Evolutionary conservation across 306 rosid species (phyloP).

Genomic region (Malus sieversii): DNA sequence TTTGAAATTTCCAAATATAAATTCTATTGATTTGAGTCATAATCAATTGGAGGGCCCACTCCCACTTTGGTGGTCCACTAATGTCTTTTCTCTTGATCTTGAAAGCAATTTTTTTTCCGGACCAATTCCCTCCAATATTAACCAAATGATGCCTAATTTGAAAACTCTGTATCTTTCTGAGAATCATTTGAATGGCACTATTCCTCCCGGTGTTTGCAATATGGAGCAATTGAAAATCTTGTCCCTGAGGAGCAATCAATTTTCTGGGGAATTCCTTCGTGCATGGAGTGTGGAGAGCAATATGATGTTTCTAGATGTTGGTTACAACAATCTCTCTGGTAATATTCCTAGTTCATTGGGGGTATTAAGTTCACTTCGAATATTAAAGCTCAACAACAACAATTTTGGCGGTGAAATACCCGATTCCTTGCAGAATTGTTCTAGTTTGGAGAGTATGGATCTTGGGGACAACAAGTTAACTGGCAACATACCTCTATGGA

Average conservation of each 20-base stretch:
- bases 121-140: not conserved
- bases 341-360: not conserved
- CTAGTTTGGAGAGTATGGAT: accelerated
- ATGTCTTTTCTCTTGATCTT: not conserved
- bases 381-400: not conserved
- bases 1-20: not conserved
- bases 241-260: not conserved
- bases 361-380: not conserved
- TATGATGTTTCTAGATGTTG: not conserved
- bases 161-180: not conserved
- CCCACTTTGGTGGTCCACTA: not conserved
- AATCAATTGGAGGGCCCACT: not conserved
- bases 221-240: not conserved
- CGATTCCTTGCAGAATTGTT: not conserved
- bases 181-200: not conserved
- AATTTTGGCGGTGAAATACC: not conserved
- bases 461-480: not conserved
- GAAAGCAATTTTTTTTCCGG: not conserved
- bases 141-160: not conserved
- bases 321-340: not conserved
- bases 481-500: not conserved
- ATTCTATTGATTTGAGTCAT: not conserved
- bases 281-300: not conserved
- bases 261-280: not conserved
- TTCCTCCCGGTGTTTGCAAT: not conserved